phyloP scores from a whole-genome alignment of 2,329 filamentous ascomycete species.

The Botrytis medusae region DNA sequence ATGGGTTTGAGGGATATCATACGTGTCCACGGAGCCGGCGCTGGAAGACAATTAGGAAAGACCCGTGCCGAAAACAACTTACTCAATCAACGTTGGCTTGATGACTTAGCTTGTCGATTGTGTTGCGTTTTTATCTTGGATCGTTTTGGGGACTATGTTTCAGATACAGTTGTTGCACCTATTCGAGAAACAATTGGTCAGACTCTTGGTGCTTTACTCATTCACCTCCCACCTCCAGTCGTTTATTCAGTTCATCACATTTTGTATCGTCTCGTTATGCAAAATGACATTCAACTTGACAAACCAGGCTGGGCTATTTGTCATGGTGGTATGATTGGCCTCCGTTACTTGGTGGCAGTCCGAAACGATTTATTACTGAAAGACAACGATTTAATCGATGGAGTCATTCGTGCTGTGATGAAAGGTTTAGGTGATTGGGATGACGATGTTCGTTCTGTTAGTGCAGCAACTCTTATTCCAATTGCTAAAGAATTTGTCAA shows the following conservation, averaged over 20 bases:
- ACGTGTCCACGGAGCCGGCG: constrained; percentile 85
- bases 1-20: constrained; percentile 92
- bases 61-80: constrained; percentile 71
- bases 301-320: constrained; percentile 88
- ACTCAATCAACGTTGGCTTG: constrained; percentile 82
- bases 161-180: constrained; percentile 93
- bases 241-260: constrained; percentile 84
- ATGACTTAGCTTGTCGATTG: constrained; percentile 91
- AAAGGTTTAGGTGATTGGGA: constrained; percentile 88
- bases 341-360: constrained; percentile 93
- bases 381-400: constrained; percentile 84
- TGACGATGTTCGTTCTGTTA: constrained; percentile 94
- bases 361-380: constrained; percentile 87
- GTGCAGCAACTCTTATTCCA: constrained; percentile 93
- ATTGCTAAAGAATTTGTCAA: constrained; percentile 94
- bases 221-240: constrained; percentile 74
- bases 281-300: constrained; percentile 73
- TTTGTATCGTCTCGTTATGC: constrained; percentile 87
- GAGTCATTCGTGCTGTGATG: constrained; percentile 89
- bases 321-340: constrained; percentile 95
- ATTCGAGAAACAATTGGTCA: constrained; percentile 96
- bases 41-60: constrained; percentile 74
- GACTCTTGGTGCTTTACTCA: constrained; percentile 83
- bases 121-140: constrained; percentile 97
- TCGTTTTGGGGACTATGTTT: constrained; percentile 95